Conservation (phyloP, 2,329 filamentous ascomycete species). For the Botrytis byssoidea region DNA sequence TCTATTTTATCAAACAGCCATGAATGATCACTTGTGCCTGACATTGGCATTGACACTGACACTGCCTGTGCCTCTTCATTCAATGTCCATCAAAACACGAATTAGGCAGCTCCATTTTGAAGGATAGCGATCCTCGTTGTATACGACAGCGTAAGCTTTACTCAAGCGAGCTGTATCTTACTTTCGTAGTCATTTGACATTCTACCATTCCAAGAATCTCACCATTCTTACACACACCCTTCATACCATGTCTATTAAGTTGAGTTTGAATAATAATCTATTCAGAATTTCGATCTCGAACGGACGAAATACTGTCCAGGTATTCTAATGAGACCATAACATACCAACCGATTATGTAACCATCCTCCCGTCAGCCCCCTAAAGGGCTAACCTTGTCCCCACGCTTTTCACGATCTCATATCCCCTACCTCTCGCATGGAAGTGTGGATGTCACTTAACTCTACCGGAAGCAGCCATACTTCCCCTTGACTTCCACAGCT, state of each 20-base stretch:
- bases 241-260: background rate
- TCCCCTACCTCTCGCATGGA: conserved; percentile 20
- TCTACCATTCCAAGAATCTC: conserved; percentile 2
- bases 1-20: conserved; percentile 6
- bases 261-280: background rate
- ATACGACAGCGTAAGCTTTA: conserved; percentile 15
- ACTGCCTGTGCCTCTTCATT: background rate
- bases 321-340: background rate
- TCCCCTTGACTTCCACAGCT: conserved; percentile 19
- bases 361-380: conserved; percentile 18
- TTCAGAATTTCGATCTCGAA: background rate
- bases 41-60: background rate
- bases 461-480: conserved; percentile 16
- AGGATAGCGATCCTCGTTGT: conserved; percentile 14
- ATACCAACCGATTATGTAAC: conserved; percentile 15
- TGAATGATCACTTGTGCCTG: conserved; percentile 1
- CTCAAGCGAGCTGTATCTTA: conserved; percentile 3
- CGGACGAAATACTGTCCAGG: background rate
- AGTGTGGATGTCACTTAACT: conserved; percentile 19
- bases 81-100: conserved; percentile 8
- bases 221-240: background rate
- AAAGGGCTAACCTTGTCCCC: conserved; percentile 16
- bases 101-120: conserved; percentile 11
- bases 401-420: conserved; percentile 12
- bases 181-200: background rate